Base-by-base conservation (phyloP, 1,284 basidiomycete genomes). In the Ganoderma boninense region DNA sequence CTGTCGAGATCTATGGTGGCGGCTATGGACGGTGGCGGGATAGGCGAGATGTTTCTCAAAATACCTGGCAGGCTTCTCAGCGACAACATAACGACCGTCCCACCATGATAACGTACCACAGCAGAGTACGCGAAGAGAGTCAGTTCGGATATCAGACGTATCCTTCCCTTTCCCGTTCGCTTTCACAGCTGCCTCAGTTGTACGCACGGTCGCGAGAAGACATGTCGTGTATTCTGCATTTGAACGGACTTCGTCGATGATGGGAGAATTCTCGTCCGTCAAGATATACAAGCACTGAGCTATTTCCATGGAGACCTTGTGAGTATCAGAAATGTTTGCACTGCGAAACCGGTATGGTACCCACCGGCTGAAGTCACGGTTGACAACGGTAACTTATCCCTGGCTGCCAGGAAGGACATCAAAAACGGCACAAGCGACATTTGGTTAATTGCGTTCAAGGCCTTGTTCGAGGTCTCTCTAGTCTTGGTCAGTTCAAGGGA, bases 401-500 rank as follows among this genome's bases (percentile, higher is more conserved):
- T 86, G 6, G 92, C 87, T 10, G 86, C 87, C 49, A 97, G 83
- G 80, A 97, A 96, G 38, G 94, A 92, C 87, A 96, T 90, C 66
- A 97, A 84, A 81, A 97, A 94, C 0, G 93, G 92, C 16, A 92
- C 83, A 11, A 95, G 86, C 23, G 88, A 85, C 4, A 95, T 89
- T 46, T 90, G 88, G 79, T 97, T 97, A 79, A 97, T 92, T 20
- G 94, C 92, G 76, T 89, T 91, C 75, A 97, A 85, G 4, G 95
- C 95, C 83, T 97, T 97, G 82, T 96, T 95, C 66, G 93, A 96
- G 1, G 95, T 96, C 85, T 96, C 95, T 79, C 95, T 95, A 85
- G 80, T 74, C 79, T 81, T 78, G 63, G 77, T 81, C 81, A 81
- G 77, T 76, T 71, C 46, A 63, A 62, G 66, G 42, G 66, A 77